Base-by-base conservation (phyloP, 495 filamentous ascomycete genomes). In the Baudoinia panamericana region DNA sequence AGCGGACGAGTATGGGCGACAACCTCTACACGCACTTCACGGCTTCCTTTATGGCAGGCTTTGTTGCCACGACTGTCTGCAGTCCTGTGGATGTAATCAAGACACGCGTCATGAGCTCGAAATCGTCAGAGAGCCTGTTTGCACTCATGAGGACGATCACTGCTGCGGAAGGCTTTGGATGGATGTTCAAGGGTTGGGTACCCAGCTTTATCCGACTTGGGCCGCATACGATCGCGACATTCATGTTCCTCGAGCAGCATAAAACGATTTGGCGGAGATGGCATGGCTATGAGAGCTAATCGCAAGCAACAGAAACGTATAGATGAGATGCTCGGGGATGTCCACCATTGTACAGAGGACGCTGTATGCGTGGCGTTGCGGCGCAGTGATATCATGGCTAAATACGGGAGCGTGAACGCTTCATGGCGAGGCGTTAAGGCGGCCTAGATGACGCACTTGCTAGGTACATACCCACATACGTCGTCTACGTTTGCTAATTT, bases 141-240 rank as follows among this genome's bases (percentile, higher is more conserved):
- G 26, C 17, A 8, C 39, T 63, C 11, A 31, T 64, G 19, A 43
- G 43, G 29, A 77, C 84, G 27, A 81, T 87, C 21, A 78, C 75
- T 46, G 73, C 68, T 48, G 70, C 74, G 38, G 87, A 97, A 58
- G 88, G 88, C 20, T 58, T 83, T 31, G 58, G 65, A 1, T 97
- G 90, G 90, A 82, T 86, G 72, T 96, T 95, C 62, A 78, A 80
- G 55, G 90, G 90, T n/a, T 97, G 90, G 90, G 80, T 93, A 30
- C 90, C 90, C 8, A 90, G 84, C 53, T 97, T 97, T 58, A 76
- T 94, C 41, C 70, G 90, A n/a, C 55, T 97, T 41, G 92, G 79
- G 18, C 80, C 80, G 29, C 90, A 97, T 68, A 97, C 90, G 2
- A 84, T 96, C 54, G 78, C 81, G 43, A 96, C 92, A 8, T 95